Evolutionary conservation across 1,139 yeast species (phyloP), one percentile per base, ranked within the genome.

Genomic region (Yamadazyma jaroonii): DNA sequence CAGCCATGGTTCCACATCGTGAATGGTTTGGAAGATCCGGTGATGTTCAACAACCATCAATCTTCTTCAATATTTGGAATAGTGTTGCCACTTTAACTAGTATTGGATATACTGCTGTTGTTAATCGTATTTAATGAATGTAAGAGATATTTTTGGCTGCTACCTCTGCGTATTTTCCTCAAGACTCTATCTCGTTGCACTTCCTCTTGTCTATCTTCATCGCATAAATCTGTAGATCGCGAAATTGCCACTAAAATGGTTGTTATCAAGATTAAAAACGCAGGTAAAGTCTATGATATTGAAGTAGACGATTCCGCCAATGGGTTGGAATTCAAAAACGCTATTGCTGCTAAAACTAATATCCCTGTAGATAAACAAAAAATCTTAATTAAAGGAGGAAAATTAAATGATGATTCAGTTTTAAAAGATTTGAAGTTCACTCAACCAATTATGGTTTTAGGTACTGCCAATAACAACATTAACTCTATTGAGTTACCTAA

Each of bases 341-440:
- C 83, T 60, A 79, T 92, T 41, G 81, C 76, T 48, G 77, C 81
- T 30, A 59, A 78, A 44, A 92, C 97, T 1, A 80, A 80, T 39
- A 89, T 92, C 39, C 95, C 96, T 12, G 77, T 81, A 3, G 85
- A 80, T 39, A 81, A 97, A 52, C 98, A 92, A 62, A 90, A 90
- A 67, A 83, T 89, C 43, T 74, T 94, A 56, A 78, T 88, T 40
- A 90, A 86, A 63, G 94, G 95, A 7, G 96, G 96, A 26, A 94
- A 89, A 59, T 65, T 92, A 50, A 73, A 74, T 44, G 94, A 88
- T 59, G 88, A 83, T 43, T 72, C 73, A 9, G 35, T 52, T 8
- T 46, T 63, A 3, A 59, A 63, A 11, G 50, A 64, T 6, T 67
- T 84, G 41, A 72, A 72, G 22, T 64, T 89, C 47, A 85, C 84